These are phyloP conservation scores for Magnolia sinica DNA, from an alignment of 164 flowering plant species.

Conservation along the genomic window DNA sequence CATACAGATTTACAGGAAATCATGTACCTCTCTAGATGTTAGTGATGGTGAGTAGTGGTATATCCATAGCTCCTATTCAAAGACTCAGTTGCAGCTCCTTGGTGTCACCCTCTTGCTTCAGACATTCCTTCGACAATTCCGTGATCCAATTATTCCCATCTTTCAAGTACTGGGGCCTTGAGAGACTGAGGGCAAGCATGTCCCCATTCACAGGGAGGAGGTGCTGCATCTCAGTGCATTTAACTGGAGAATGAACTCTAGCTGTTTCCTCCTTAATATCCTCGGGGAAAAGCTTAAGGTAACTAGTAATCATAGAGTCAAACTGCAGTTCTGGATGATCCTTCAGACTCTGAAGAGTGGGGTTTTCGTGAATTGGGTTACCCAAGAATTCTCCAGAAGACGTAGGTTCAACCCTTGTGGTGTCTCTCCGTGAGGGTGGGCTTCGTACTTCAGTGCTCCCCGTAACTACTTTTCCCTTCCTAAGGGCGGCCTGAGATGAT, in stretches of 20 bases:
- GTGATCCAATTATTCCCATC: conserved; percentile 4
- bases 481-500: conserved; percentile 1
- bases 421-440: not conserved
- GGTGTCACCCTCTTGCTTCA: not conserved
- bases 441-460: not conserved
- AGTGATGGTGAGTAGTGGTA: not conserved
- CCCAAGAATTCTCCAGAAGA: not conserved
- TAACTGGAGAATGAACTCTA: not conserved
- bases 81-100: conserved; percentile 6
- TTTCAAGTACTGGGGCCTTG: conserved; percentile 3
- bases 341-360: not conserved
- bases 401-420: not conserved
- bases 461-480: not conserved
- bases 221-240: not conserved
- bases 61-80: not conserved
- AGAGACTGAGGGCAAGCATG: not conserved
- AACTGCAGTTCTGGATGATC: not conserved
- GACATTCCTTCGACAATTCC: not conserved
- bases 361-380: not conserved
- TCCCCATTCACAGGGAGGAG: not conserved
- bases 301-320: not conserved
- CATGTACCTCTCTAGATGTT: not conserved
- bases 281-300: not conserved
- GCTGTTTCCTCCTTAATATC: not conserved
- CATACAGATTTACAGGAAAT: not conserved